These are phyloP conservation scores for Microsporum ferrugineum DNA, from an alignment of 2,329 filamentous ascomycete genomes.

Conservation along the genomic window DNA sequence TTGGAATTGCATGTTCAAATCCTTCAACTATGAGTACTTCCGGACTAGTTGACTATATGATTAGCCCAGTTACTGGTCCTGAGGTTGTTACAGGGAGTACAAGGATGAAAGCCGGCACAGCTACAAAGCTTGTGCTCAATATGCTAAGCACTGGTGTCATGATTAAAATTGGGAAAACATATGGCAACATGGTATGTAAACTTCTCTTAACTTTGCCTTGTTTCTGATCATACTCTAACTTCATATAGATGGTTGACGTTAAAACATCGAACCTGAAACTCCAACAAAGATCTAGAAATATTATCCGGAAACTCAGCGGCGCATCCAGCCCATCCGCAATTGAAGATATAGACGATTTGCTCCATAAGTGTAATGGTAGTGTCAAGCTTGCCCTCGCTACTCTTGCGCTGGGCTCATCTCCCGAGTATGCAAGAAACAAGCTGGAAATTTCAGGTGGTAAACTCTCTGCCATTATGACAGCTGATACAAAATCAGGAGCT, in stretches of 20 bases:
- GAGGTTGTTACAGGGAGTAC: constrained; percentile 39
- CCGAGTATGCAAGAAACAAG: constrained; percentile 18
- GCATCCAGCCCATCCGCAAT: constrained; percentile 16
- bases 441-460: constrained; percentile 19
- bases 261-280: constrained; percentile 32
- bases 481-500: background rate
- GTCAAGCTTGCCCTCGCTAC: constrained; percentile 28
- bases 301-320: constrained; percentile 21
- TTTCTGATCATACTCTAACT: background rate
- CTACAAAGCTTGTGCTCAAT: constrained; percentile 36
- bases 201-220: background rate
- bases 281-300: constrained; percentile 26
- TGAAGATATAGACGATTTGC: constrained; percentile 20
- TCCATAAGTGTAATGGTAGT: constrained; percentile 21
- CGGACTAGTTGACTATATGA: constrained; percentile 24
- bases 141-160: constrained; percentile 37
- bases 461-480: constrained; percentile 9
- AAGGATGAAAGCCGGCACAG: constrained; percentile 37
- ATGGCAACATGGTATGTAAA: constrained; percentile 30
- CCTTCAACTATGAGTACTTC: constrained; percentile 24
- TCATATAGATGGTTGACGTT: constrained; percentile 27
- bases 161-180: constrained; percentile 34
- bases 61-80: constrained; percentile 32
- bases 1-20: constrained; percentile 31
- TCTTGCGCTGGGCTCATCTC: constrained; percentile 17